Base-by-base conservation (phyloP, 495 filamentous ascomycete species). In the Aspergillus bertholletiae region DNA sequence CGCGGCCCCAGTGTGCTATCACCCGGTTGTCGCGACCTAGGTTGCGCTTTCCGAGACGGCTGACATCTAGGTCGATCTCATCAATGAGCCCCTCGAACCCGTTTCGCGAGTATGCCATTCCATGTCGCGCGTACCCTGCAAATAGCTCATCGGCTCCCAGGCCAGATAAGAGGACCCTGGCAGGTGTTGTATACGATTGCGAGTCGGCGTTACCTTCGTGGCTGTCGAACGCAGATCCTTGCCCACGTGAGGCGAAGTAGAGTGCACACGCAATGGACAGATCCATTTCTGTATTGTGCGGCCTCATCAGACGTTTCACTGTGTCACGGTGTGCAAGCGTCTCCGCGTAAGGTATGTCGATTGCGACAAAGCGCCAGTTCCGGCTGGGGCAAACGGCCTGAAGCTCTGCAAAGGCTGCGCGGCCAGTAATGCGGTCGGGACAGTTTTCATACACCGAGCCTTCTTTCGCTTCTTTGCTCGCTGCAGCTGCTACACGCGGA, bases 241-340 rank as follows among this genome's bases (percentile, higher is more conserved):
- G 74, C 7, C 91, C 93, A 12, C 92, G 84, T 7, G 93, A 84
- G 4, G 94, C 90, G 66, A 98, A 98, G 72, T 96, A 97, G 43
- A 97, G 79, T 0, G 94, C 94, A 49, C 82, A 84, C 2, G 88
- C 88, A 60, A 99, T 97, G n/a, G 95, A 97, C 3, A 97, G 79
- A 63, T 99, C 94, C 94, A 99, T 99, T 68, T 97, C 95, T 0
- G 94, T 97, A 61, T 96, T 91, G 68, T 97, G 94, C 0, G 94
- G 94, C 60, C 87, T 80, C 61, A 97, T 94, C 13, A 99, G 79
- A 2, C 81, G 79, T 34, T 90, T 80, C 3, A 97, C 79, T 6
- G 73, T 75, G 7, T 78, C 61, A 44, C 90, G 84, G 61, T 96
- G 90, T 3, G 78, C 74, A 41, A 86, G 56, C 0, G 86, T 88